Percentiles rank a stretch among this genome's conserved stretches.
phyloP scores from a whole-genome alignment of 2,329 filamentous ascomycete species.

The Chaetomiaceae sp. region DNA sequence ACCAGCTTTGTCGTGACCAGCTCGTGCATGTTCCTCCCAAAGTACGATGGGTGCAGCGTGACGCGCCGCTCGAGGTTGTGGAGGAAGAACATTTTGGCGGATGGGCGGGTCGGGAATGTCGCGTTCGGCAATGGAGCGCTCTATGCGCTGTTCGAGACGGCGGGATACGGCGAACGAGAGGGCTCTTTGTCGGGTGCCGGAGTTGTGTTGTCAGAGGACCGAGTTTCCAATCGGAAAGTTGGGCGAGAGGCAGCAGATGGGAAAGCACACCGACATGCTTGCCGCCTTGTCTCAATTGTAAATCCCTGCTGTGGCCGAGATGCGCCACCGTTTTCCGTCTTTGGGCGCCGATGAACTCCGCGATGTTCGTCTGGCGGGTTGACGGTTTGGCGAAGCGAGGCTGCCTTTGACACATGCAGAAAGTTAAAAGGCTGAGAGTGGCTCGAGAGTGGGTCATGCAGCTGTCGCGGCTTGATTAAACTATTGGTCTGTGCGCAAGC shows the following conservation, averaged over 20 bases:
- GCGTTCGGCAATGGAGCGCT: neutral
- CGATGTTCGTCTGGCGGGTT: neutral
- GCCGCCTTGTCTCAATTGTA: neutral
- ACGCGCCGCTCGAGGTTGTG: slow-evolving; percentile 94
- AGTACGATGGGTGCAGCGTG: slow-evolving; percentile 94
- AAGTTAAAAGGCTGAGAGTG: neutral
- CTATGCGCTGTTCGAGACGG: neutral
- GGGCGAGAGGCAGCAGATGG: neutral
- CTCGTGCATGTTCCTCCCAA: slow-evolving; percentile 88
- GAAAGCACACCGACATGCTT: slow-evolving; percentile 11
- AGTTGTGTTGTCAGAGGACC: neutral
- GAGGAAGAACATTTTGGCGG: slow-evolving; percentile 84
- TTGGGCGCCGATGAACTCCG: neutral
- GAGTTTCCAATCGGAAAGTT: neutral
- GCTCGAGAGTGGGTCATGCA: neutral
- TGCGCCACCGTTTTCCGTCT: neutral
- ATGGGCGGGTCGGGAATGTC: neutral
- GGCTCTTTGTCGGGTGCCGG: neutral
- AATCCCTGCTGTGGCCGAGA: neutral
- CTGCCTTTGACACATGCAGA: slow-evolving; percentile 11
- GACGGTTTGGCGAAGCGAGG: slow-evolving; percentile 9
- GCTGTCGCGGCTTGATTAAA: slow-evolving; percentile 13
- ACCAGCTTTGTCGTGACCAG: slow-evolving; percentile 86
- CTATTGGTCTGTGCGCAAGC: slow-evolving; percentile 22
- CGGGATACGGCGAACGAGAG: neutral